These are phyloP conservation scores for Kwoniella botswanensis DNA, from an alignment of 768 basidiomycete species.

Conservation along the genomic window DNA sequence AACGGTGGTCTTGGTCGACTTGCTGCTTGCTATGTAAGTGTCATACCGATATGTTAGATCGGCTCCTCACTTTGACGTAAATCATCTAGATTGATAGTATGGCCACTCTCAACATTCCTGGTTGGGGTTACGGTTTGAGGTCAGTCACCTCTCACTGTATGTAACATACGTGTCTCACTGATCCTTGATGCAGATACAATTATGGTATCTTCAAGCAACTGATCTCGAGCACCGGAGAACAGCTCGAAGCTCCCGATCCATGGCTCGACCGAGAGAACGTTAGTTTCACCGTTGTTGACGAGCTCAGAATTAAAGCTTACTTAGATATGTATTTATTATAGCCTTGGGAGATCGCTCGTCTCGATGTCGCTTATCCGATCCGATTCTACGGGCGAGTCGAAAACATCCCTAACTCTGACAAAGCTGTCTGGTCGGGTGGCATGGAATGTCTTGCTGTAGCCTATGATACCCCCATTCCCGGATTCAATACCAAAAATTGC, in stretches of 20 bases:
- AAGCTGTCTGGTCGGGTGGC: conserved; percentile 69
- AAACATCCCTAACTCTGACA: conserved; percentile 60
- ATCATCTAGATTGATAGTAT: conserved; percentile 68
- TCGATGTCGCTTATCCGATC: conserved; percentile 72
- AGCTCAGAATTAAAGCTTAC: not conserved
- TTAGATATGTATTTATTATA: conserved; percentile 27
- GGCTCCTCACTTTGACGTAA: conserved; percentile 5
- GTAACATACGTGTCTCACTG: not conserved
- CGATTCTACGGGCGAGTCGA: conserved; percentile 89
- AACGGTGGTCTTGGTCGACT: conserved; percentile 95
- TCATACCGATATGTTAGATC: not conserved
- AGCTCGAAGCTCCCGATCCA: conserved; percentile 63
- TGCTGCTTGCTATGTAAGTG: conserved; percentile 86
- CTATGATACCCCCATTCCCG: conserved; percentile 84
- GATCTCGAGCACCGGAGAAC: conserved; percentile 64
- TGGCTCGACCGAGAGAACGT: conserved; percentile 55
- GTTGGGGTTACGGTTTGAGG: conserved; percentile 93
- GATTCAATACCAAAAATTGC: conserved; percentile 64
- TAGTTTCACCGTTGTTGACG: not conserved
- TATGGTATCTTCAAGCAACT: conserved; percentile 96
- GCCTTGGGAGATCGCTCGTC: conserved; percentile 58
- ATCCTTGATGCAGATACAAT: conserved; percentile 60
- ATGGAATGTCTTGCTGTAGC: conserved; percentile 93
- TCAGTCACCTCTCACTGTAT: conserved; percentile 59
- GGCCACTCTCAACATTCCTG: conserved; percentile 84